Base-by-base conservation (phyloP, 164 flowering plant genomes). In the Taxillus chinensis region DNA sequence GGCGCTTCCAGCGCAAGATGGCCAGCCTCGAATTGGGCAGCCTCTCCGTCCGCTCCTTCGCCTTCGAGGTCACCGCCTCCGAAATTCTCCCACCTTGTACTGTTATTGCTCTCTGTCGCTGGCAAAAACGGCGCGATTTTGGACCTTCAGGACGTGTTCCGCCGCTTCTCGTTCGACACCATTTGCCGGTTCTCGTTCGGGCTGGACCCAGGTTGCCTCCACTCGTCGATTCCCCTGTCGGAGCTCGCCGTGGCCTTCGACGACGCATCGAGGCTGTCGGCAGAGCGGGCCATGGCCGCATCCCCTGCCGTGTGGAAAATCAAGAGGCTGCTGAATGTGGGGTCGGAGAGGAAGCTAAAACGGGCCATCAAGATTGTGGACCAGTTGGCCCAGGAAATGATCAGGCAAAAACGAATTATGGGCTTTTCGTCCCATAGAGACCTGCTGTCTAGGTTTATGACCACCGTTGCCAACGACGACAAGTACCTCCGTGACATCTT, bases 361-460 rank as follows among this genome's bases (percentile, higher is more conserved):
- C 72, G 73, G 43, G 84, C 87, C 0, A 71, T 86, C 37, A 65
- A 55, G 8, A 1, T 61, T 66, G 73, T 84, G 13, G 61, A 81
- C 16, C 27, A 14, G 3, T 43, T 82, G 1, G n/a, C n/a, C n/a
- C n/a, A n/a, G n/a, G n/a, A n/a, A n/a, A n/a, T n/a, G n/a, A n/a
- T n/a, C n/a, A n/a, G n/a, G n/a, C n/a, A 48, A 13, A n/a, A 78
- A 48, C 59, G 78, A 4, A 75, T 68, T 57, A 17, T 60, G 27
- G 78, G 73, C 11, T 59, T 64, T 8, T 45, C 74, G 0, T 39
- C 41, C 2, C 61, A 72, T 5, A 71, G 69, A 10, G 92, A 90
- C 60, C 79, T 90, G 17, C 73, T 90, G 8, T 86, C 97, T 0
- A 57, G 79, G 14, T 83, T 90, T 73, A 84, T 90, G 92, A 14